phyloP scores from a whole-genome alignment of 352 stramenopile genomes.

The Globisporangium uncinulatum region DNA sequence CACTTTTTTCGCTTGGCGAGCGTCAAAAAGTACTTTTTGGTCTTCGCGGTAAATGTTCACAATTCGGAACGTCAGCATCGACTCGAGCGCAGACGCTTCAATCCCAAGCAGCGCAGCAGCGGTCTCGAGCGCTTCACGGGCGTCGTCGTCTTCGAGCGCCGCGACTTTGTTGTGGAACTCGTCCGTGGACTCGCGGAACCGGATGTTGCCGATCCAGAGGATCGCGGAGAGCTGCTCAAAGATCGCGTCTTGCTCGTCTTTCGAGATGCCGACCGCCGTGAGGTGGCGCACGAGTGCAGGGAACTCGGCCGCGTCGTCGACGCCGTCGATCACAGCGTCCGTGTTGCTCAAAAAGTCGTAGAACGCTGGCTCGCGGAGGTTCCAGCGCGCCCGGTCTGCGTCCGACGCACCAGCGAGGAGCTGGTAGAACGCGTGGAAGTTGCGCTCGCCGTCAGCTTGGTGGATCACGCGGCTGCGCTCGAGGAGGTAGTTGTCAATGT shows the following conservation, averaged over 20 bases:
- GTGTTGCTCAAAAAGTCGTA: conserved; percentile 70
- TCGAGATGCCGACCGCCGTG: conserved; percentile 60
- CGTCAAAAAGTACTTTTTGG: conserved; percentile 72
- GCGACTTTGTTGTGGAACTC: conserved; percentile 69
- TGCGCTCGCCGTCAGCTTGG: conserved; percentile 85
- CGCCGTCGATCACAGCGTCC: conserved; percentile 61
- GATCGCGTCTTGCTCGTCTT: conserved; percentile 65
- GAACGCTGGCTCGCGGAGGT: conserved; percentile 39
- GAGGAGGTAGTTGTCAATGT: conserved; percentile 90
- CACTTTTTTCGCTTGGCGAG: conserved; percentile 74
- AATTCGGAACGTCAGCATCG: conserved; percentile 70
- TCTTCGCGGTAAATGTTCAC: conserved; percentile 78
- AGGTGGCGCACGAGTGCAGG: conserved; percentile 54
- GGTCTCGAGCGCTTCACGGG: conserved; percentile 46
- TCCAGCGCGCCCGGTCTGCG: conserved; percentile 44
- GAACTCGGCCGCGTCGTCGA: conserved; percentile 75
- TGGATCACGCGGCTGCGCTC: conserved; percentile 88
- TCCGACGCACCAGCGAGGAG: conserved; percentile 67
- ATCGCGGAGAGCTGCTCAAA: conserved; percentile 78
- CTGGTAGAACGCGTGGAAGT: conserved; percentile 95
- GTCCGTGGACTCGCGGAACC: conserved; percentile 67
- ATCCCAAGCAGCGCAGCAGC: conserved; percentile 62
- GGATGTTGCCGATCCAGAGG: conserved; percentile 82
- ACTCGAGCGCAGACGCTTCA: conserved; percentile 51
- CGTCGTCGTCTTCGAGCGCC: conserved; percentile 51